Evolutionary conservation across 1,139 yeast species (phyloP), one percentile per base, ranked within the genome.

Genomic region (Debaryomyces sp.): DNA sequence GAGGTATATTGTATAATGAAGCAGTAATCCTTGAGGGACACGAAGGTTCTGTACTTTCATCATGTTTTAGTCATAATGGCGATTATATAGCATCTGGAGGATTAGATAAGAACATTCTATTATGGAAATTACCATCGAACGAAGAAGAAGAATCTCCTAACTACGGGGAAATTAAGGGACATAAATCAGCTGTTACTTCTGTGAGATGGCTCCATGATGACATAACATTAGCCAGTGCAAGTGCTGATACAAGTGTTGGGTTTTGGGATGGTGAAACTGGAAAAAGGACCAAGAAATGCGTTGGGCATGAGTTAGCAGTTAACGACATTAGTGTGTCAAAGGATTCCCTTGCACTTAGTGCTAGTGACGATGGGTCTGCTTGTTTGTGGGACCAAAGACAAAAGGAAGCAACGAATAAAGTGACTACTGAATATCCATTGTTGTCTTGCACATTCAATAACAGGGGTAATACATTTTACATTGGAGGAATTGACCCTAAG

Each of bases 401-500:
- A 12, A 84, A 80, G 56, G 54, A 56, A 2, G 71, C 79, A 1
- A 68, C 77, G 0, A 58, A 59, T 4, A 60, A 55, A 21, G 65
- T 82, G 43, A 60, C 67, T n/a, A 73, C 84, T 0, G 74, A 73
- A 2, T 85, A 71, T 56, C 94, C 96, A 0, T 57, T 88, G 1
- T 64, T 87, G 15, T 71, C 89, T 0, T 80, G 85, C 6, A 75
- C 78, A 1, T 60, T 70, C 46, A 66, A 66, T 48, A 53, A 60
- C 3, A 62, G 63, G 29, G 84, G 80, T 1, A 59, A 67, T 9
- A 66, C 67, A 6, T 56, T 87, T 3, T 88, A 75, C 55, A 71
- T 81, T 4, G 73, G 85, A 0, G 96, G 96, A 0, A 79, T 89
- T 3, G 94, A 88, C 51, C 86, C 90, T 1, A 66, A 73, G 0